Conservation (phyloP, 352 stramenopile species). For the Pythium periplocum region DNA sequence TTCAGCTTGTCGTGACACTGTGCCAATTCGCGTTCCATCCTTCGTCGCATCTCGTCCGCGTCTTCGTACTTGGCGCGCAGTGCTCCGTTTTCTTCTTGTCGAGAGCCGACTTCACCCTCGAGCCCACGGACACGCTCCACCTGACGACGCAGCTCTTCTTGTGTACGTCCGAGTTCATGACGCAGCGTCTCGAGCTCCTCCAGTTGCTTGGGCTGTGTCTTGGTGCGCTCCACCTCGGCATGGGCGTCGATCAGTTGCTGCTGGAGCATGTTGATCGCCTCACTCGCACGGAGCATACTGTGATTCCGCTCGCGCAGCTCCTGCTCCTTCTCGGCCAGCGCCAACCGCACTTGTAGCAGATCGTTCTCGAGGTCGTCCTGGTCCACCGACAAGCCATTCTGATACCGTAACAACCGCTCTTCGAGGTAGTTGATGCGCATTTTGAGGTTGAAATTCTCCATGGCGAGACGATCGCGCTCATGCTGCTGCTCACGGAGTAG, state of each 20-base stretch:
- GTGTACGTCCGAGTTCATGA: slow-evolving; percentile 26
- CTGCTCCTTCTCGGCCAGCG: slow-evolving; percentile 29
- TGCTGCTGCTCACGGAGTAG: slow-evolving; percentile 52
- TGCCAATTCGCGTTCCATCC: slow-evolving; percentile 26
- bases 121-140: slow-evolving; percentile 25
- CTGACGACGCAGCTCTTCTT: slow-evolving; percentile 26
- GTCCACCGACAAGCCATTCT: slow-evolving; percentile 35
- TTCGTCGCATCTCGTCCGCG: slow-evolving; percentile 16
- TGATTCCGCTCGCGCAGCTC: slow-evolving; percentile 17
- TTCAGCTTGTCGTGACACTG: slow-evolving; percentile 20
- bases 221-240: slow-evolving; percentile 19
- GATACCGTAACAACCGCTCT: slow-evolving; percentile 55
- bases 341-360: slow-evolving; percentile 46
- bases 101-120: slow-evolving; percentile 28
- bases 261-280: slow-evolving; percentile 52
- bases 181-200: slow-evolving; percentile 35
- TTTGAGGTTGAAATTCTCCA: slow-evolving; percentile 75
- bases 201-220: slow-evolving; percentile 13
- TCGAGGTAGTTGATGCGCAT: slow-evolving; percentile 61
- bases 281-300: slow-evolving; percentile 36
- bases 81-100: slow-evolving; percentile 22
- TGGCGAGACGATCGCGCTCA: slow-evolving; percentile 52
- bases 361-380: slow-evolving; percentile 65
- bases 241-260: slow-evolving; percentile 17
- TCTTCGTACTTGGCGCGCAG: slow-evolving; percentile 33